Percentiles rank a stretch among this genome's conserved stretches.
Conservation (phyloP, 2,329 filamentous ascomycete species). For the Talaromyces sp. region DNA sequence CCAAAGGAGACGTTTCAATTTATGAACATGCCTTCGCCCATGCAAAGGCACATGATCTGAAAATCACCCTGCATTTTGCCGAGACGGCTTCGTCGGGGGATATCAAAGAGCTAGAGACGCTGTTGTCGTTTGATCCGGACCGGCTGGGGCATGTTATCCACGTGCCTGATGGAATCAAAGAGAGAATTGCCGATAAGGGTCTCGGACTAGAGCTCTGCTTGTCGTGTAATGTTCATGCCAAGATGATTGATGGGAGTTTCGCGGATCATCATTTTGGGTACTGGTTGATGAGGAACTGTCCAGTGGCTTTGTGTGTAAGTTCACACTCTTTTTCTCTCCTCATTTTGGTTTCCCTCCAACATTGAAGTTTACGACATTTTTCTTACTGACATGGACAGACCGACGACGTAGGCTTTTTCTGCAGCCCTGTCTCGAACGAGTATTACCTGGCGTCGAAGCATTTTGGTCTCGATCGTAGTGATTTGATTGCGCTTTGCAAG, state of each 20-base stretch:
- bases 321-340: neutral
- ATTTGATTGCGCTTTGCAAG: slow-evolving; percentile 54
- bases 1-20: slow-evolving; percentile 54
- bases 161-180: slow-evolving; percentile 57
- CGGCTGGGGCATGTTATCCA: slow-evolving; percentile 76
- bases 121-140: slow-evolving; percentile 63
- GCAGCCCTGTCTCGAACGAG: slow-evolving; percentile 70
- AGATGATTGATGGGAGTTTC: slow-evolving; percentile 62
- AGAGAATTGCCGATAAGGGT: slow-evolving; percentile 48
- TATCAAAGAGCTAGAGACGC: slow-evolving; percentile 55
- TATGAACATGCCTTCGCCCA: slow-evolving; percentile 56
- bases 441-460: slow-evolving; percentile 67
- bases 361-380: neutral
- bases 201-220: slow-evolving; percentile 72
- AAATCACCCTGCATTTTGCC: slow-evolving; percentile 72
- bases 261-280: slow-evolving; percentile 71
- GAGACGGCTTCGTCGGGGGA: slow-evolving; percentile 58
- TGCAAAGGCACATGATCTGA: slow-evolving; percentile 53
- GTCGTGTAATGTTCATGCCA: slow-evolving; percentile 74
- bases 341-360: too few relatives aligned
- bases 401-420: slow-evolving; percentile 78
- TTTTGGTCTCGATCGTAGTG: slow-evolving; percentile 52
- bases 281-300: slow-evolving; percentile 56
- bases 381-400: slow-evolving; percentile 50
- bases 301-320: slow-evolving; percentile 66